Base-by-base conservation (phyloP, 495 filamentous ascomycete species). In the Clavariopsis aquatica region DNA sequence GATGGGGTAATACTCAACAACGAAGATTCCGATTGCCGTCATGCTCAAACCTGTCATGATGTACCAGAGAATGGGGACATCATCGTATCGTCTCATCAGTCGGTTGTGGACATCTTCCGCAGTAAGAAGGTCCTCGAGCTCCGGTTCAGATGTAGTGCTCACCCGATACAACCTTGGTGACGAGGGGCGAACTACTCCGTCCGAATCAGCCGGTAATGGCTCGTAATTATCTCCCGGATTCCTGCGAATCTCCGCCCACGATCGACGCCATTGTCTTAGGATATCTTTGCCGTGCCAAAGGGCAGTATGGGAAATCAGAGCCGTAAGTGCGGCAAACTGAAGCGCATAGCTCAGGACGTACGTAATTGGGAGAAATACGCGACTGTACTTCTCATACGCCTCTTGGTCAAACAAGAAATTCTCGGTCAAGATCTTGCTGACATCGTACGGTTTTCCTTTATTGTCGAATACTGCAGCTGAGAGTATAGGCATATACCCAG, bases 1-100 rank as follows among this genome's bases (percentile, higher is more conserved):
- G 64, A 90, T 82, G 8, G 85, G 89, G 74, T 87, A 94, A 83
- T 85, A 89, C 77, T 92, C 90, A 2, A 93, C 89, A n/a, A 92
- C 84, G 69, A 93, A 93, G 20, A 94, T 89, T 5, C 88, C 84
- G 49, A 92, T 83, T 6, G 85, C 86, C 1, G 84, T 80, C 84
- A 92, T 92, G 20, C 83, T 77, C 1, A 87, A 66, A 60, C 87
- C 89, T 0, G 86, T 88, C 23, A 82, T 23, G 19, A 92, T 74
- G 71, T 94, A 94, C 91, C 91, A 94, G 65, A 80, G 81, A 47
- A 87, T 80, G 1, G 91, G 91, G 0, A 89, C 89, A 74, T 93
- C 89, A 53, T 84, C 81, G 62, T 90, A 89, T 53, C 83, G 78
- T 67, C 80, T 81, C 87, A 94, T 91, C 15, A 94, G 77, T 0